phyloP scores from a whole-genome alignment of 768 basidiomycete species.

The Naganishia vaughanmartiniae region DNA sequence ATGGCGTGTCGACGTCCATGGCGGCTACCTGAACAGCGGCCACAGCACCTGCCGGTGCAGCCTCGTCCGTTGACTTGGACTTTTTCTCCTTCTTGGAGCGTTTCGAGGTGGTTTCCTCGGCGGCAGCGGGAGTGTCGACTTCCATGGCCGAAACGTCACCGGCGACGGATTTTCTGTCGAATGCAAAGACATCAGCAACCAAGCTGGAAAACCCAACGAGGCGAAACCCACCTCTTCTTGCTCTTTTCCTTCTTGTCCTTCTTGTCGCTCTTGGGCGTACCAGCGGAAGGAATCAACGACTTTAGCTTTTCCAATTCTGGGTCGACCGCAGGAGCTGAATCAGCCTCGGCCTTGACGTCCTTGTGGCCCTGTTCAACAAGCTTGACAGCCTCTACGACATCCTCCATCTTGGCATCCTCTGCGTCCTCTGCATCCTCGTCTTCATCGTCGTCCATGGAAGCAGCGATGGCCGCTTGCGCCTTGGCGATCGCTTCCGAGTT shows the following conservation, averaged over 20 bases:
- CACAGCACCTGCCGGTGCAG: not conserved
- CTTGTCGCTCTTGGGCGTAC: slow-evolving; percentile 37
- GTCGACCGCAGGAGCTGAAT: slow-evolving; percentile 35
- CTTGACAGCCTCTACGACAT: slow-evolving; percentile 48
- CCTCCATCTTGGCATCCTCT: slow-evolving; percentile 60
- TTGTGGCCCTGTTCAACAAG: slow-evolving; percentile 47
- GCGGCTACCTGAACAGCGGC: slow-evolving; percentile 16
- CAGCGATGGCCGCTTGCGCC: slow-evolving; percentile 69
- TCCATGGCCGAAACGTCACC: slow-evolving; percentile 28
- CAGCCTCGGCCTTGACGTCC: slow-evolving; percentile 30
- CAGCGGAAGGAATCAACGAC: slow-evolving; percentile 24
- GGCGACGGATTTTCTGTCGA: slow-evolving; percentile 28
- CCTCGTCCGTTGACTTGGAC: slow-evolving; percentile 14
- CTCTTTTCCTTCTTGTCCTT: slow-evolving; percentile 41
- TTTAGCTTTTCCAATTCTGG: slow-evolving; percentile 49
- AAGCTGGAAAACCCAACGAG: not conserved
- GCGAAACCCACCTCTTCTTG: slow-evolving; percentile 32
- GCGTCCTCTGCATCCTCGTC: slow-evolving; percentile 64
- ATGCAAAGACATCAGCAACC: not conserved
- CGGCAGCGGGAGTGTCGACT: slow-evolving; percentile 21
- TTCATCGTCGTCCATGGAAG: slow-evolving; percentile 45
- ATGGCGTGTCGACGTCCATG: slow-evolving; percentile 25
- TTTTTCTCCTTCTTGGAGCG: slow-evolving; percentile 39
- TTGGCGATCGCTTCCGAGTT: slow-evolving; percentile 84
- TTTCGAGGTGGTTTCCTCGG: slow-evolving; percentile 27